Conservation (phyloP, 768 basidiomycete species). For the Hysterangium stoloniferum region DNA sequence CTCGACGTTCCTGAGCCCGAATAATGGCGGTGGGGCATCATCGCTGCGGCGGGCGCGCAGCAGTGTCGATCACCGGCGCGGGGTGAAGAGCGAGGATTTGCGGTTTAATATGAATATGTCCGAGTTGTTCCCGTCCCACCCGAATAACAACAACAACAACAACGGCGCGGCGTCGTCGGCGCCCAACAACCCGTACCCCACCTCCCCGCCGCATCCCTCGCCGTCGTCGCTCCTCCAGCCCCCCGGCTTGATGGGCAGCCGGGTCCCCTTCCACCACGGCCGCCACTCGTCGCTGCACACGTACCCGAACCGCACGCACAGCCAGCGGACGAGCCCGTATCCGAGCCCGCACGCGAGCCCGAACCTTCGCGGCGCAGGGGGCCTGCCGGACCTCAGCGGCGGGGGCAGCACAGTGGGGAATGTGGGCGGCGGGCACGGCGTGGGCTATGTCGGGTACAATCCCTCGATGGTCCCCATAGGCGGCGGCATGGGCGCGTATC, state of each 20-base stretch:
- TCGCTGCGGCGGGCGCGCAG: background rate
- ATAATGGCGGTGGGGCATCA: background rate
- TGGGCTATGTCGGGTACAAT: slow-evolving; percentile 24
- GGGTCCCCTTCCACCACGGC: slow-evolving; percentile 18
- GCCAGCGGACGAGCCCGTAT: slow-evolving; percentile 13
- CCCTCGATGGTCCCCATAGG: background rate
- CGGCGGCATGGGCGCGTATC: background rate
- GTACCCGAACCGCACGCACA: slow-evolving; percentile 31
- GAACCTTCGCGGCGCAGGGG: background rate
- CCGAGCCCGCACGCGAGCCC: slow-evolving; percentile 15
- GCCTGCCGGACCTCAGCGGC: slow-evolving; percentile 3
- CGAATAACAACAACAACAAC: background rate
- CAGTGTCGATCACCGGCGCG: slow-evolving; percentile 2
- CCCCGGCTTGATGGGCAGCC: background rate
- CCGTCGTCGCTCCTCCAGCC: slow-evolving; percentile 22
- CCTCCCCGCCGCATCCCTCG: background rate
- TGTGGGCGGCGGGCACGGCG: slow-evolving; percentile 22
- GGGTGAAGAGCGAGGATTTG: slow-evolving; percentile 9
- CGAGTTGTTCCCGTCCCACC: background rate
- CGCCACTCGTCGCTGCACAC: slow-evolving; percentile 37
- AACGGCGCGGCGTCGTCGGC: no score
- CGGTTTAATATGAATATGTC: background rate
- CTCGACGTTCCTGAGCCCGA: background rate
- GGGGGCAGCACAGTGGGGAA: slow-evolving; percentile 7
- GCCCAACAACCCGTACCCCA: background rate